phyloP scores from a whole-genome alignment of 495 filamentous ascomycete genomes.

The Penicillium psychrofluorescens region DNA sequence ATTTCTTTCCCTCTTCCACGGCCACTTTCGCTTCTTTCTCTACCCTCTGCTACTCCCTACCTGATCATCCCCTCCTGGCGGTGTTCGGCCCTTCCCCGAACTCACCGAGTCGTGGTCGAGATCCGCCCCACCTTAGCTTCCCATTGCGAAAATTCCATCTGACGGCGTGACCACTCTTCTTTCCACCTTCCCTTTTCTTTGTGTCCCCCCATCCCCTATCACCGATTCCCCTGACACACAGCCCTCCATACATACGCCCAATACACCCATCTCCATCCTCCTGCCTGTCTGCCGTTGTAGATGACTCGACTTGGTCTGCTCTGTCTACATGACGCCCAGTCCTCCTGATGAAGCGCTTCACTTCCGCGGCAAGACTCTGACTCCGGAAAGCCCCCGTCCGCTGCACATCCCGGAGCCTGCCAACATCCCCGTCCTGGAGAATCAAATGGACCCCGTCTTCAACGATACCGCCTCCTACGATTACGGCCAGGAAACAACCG shows the following conservation, averaged over 20 bases:
- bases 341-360: constrained; percentile 56
- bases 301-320: constrained; percentile 30
- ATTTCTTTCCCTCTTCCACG: too few relatives aligned
- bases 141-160: constrained; percentile 20
- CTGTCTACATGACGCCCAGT: constrained; percentile 55
- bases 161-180: not conserved
- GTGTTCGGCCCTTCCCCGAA: not conserved
- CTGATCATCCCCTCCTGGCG: too few relatives aligned
- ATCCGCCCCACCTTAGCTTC: constrained; percentile 29
- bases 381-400: constrained; percentile 66
- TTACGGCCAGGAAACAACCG: constrained; percentile 12
- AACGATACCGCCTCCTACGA: constrained; percentile 57
- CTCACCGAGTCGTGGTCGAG: not conserved
- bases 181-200: constrained; percentile 1
- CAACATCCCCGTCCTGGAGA: constrained; percentile 63
- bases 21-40: too few relatives aligned
- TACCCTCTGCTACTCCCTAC: too few relatives aligned
- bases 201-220: not conserved
- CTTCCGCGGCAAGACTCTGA: constrained; percentile 60
- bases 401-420: constrained; percentile 62
- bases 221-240: too few relatives aligned
- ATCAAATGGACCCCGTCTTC: constrained; percentile 67
- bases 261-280: constrained; percentile 1
- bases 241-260: too few relatives aligned
- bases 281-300: constrained; percentile 20